phyloP scores from a whole-genome alignment of 768 basidiomycete species.

The Tulasnella sp. region DNA sequence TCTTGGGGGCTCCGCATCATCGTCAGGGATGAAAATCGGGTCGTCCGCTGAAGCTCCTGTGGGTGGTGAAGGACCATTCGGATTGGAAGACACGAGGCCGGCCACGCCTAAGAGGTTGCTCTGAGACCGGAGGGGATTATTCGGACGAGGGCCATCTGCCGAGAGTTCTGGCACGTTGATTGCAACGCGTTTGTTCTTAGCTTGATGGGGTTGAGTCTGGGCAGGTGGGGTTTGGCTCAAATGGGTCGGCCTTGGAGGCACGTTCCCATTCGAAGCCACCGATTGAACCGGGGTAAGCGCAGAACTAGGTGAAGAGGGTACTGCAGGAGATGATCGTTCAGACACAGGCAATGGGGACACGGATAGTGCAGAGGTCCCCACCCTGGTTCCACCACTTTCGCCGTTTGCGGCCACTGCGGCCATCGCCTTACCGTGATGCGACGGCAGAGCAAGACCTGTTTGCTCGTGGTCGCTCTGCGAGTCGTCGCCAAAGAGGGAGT shows the following conservation, averaged over 20 bases:
- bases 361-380: slow-evolving; percentile 29
- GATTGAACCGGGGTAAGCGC: not conserved
- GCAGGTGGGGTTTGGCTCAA: not conserved
- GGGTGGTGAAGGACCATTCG: not conserved
- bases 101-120: not conserved
- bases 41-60: slow-evolving; percentile 14
- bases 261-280: not conserved
- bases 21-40: not conserved
- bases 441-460: not conserved
- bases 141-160: not conserved
- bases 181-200: not conserved
- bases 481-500: slow-evolving; percentile 24
- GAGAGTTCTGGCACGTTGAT: not conserved
- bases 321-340: slow-evolving; percentile 21
- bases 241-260: not conserved
- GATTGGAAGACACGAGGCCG: not conserved
- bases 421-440: slow-evolving; percentile 12
- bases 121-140: not conserved
- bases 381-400: slow-evolving; percentile 15
- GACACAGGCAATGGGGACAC: slow-evolving; percentile 27
- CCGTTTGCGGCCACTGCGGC: not conserved
- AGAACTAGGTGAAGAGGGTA: not conserved
- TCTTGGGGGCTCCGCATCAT: not conserved
- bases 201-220: not conserved
- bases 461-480: slow-evolving; percentile 14